Evolutionary conservation across 1,284 basidiomycete genomes (phyloP).

Genomic region (Pseudozyma thailandica): DNA sequence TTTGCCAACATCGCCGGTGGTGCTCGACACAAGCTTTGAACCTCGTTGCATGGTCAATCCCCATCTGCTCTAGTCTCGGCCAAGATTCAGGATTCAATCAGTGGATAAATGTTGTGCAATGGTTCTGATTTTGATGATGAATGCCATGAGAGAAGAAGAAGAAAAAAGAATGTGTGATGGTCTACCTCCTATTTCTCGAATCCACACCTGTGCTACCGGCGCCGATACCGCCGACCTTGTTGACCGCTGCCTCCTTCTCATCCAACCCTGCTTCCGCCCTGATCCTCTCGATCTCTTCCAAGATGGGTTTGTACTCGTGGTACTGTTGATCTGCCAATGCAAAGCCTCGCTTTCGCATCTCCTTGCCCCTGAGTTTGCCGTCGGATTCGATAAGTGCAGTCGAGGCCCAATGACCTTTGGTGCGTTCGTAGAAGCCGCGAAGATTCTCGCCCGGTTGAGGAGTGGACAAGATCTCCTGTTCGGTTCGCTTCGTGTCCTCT

Average conservation of each 20-base stretch:
- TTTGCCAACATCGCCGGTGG: conserved; percentile 46
- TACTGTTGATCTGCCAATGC: conserved; percentile 61
- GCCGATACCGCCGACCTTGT: conserved; percentile 45
- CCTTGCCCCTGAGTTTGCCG: conserved; percentile 80
- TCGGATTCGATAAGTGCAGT: conserved; percentile 73
- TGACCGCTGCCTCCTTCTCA: conserved; percentile 75
- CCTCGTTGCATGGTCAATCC: too few relatives aligned
- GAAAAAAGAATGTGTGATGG: too few relatives aligned
- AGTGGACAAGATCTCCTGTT: conserved; percentile 81
- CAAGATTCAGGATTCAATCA: too few relatives aligned
- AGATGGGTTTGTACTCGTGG: conserved; percentile 64
- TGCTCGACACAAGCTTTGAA: conserved; percentile 51
- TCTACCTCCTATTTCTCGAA: conserved; percentile 48
- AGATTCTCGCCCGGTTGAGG: conserved; percentile 89
- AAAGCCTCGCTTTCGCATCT: conserved; percentile 77
- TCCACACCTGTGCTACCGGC: conserved; percentile 46
- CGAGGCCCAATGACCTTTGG: conserved; percentile 77
- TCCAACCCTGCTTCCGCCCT: conserved; percentile 86
- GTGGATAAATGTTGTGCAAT: too few relatives aligned
- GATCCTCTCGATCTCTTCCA: conserved; percentile 78
- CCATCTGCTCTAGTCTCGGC: too few relatives aligned
- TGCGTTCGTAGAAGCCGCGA: conserved; percentile 84
- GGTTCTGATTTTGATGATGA: neutral
- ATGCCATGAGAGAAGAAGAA: neutral
- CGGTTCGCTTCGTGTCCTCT: conserved; percentile 75